Percentiles rank a stretch among this genome's conserved stretches.
Evolutionary conservation across 2,329 filamentous ascomycete species (phyloP).

Genomic region (Dendryphion nanum): DNA sequence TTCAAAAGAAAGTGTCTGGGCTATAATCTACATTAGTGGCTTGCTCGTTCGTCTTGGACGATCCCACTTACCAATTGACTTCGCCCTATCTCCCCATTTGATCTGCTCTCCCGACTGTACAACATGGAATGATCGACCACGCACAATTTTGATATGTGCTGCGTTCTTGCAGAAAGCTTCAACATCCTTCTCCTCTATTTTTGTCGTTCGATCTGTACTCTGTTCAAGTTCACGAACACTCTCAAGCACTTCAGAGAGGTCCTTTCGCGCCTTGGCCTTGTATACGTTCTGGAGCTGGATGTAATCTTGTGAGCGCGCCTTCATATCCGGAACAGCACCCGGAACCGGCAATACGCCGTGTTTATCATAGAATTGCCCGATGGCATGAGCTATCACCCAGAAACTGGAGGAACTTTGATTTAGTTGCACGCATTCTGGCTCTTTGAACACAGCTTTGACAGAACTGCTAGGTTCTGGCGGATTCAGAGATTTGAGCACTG

Average conservation of each 20-base stretch:
- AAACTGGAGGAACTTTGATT: slow-evolving; percentile 61
- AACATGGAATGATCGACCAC: slow-evolving; percentile 57
- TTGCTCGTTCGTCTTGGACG: too few relatives aligned
- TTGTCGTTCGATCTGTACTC: slow-evolving; percentile 45
- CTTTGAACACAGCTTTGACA: slow-evolving; percentile 75
- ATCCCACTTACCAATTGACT: slow-evolving; percentile 53
- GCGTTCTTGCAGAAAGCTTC: slow-evolving; percentile 96
- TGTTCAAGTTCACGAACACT: slow-evolving; percentile 59
- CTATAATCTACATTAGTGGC: too few relatives aligned
- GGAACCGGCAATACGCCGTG: slow-evolving; percentile 77
- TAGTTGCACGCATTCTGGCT: slow-evolving; percentile 57
- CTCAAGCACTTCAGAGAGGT: slow-evolving; percentile 71
- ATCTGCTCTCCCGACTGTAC: slow-evolving; percentile 43
- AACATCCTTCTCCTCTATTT: slow-evolving; percentile 69
- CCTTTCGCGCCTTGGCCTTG: slow-evolving; percentile 79
- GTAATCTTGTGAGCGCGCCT: slow-evolving; percentile 87
- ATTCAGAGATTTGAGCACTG: slow-evolving; percentile 84
- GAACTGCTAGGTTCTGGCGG: slow-evolving; percentile 65
- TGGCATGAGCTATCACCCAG: slow-evolving; percentile 83
- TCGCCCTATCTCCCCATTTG: slow-evolving; percentile 49
- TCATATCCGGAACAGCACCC: slow-evolving; percentile 94
- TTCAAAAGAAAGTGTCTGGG: slow-evolving; percentile 43
- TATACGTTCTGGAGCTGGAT: slow-evolving; percentile 89
- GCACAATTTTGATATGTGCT: slow-evolving; percentile 85
- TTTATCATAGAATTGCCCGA: slow-evolving; percentile 72